Percentiles rank a stretch among this genome's conserved stretches.
phyloP scores from a whole-genome alignment of 805 yeast genomes.

The Wickerhamiella domercqiae region DNA sequence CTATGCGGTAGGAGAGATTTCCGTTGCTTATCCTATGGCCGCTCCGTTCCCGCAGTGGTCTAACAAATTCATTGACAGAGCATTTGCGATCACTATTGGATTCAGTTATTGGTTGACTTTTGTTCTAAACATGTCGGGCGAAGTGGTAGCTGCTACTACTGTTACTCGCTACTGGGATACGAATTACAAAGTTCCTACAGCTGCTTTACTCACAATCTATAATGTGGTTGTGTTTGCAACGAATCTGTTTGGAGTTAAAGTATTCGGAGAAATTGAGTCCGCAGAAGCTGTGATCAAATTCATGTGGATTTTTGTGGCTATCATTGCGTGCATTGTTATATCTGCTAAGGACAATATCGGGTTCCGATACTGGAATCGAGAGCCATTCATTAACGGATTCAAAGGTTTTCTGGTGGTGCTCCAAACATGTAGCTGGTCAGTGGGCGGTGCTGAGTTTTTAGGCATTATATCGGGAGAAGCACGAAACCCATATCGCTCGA shows the following conservation, averaged over 20 bases:
- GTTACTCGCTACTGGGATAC: slow-evolving; percentile 34
- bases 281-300: slow-evolving; percentile 55
- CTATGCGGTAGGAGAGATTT: slow-evolving; percentile 42
- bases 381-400: slow-evolving; percentile 25
- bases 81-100: slow-evolving; percentile 37
- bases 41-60: slow-evolving; percentile 41
- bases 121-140: slow-evolving; percentile 34
- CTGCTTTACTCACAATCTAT: slow-evolving; percentile 37
- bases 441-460: slow-evolving; percentile 41
- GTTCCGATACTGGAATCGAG: slow-evolving; percentile 41
- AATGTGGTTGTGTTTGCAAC: slow-evolving; percentile 34
- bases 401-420: slow-evolving; percentile 36
- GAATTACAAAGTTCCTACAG: slow-evolving; percentile 25
- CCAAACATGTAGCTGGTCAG: slow-evolving; percentile 43
- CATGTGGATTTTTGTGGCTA: slow-evolving; percentile 46
- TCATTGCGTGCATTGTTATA: slow-evolving; percentile 40
- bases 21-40: slow-evolving; percentile 37
- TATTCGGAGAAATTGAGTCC: slow-evolving; percentile 45
- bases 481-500: slow-evolving; percentile 40
- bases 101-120: slow-evolving; percentile 39
- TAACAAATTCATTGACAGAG: slow-evolving; percentile 33
- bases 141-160: slow-evolving; percentile 33
- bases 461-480: slow-evolving; percentile 50
- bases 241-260: slow-evolving; percentile 36
- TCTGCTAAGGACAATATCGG: slow-evolving; percentile 46